Conservation (phyloP, 441 rosid genomes). For the Erysimum cheiri region DNA sequence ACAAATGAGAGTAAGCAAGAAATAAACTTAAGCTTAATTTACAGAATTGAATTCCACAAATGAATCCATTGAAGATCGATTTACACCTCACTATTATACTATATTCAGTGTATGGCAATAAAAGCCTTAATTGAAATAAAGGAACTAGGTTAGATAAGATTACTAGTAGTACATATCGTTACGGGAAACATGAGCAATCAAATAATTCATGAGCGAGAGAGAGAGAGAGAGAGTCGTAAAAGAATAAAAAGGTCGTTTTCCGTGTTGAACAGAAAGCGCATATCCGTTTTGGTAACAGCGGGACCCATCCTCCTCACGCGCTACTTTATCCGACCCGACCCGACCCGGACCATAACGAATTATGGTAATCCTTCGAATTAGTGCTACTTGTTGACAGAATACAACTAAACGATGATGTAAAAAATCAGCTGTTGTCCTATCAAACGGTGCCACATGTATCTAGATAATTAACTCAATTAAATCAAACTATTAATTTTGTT, state of each 20-base stretch:
- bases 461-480: background rate
- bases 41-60: background rate
- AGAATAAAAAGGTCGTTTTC: slow-evolving; percentile 32
- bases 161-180: slow-evolving; percentile 10
- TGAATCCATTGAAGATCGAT: background rate
- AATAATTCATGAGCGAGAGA: slow-evolving; percentile 10
- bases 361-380: background rate
- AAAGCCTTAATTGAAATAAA: background rate
- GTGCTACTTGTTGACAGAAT: background rate
- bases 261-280: slow-evolving; percentile 40
- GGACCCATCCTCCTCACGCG: slow-evolving; percentile 39
- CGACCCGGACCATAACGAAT: background rate
- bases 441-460: slow-evolving; percentile 8
- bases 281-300: slow-evolving; percentile 33
- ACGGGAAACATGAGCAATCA: background rate
- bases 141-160: slow-evolving; percentile 1
- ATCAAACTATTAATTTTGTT: background rate
- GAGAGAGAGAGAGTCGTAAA: background rate
- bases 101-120: background rate
- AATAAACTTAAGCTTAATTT: background rate
- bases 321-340: slow-evolving; percentile 26
- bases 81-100: background rate
- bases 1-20: background rate
- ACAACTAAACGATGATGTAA: background rate
- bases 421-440: background rate